phyloP scores from a whole-genome alignment of 352 stramenopile species.

The Phytophthora hybrid region DNA sequence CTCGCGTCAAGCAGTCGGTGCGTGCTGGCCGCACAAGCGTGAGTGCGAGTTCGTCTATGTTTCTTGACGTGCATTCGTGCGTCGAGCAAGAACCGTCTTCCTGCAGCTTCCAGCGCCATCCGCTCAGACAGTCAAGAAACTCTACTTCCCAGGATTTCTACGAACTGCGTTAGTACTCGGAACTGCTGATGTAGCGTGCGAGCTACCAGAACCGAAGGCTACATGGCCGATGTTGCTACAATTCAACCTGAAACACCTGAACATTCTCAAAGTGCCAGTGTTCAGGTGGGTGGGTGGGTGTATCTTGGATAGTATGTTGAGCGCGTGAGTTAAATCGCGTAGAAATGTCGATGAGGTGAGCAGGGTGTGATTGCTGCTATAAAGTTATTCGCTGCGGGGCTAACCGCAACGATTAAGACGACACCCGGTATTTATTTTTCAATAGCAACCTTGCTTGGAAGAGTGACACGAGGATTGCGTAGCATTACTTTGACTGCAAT shows the following conservation, averaged over 20 bases:
- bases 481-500: too few relatives aligned
- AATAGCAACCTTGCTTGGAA: background rate
- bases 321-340: background rate
- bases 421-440: background rate
- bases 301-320: background rate
- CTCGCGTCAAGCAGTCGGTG: constrained; percentile 7
- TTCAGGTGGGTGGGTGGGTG: background rate
- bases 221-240: background rate
- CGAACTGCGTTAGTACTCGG: background rate
- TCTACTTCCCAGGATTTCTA: background rate
- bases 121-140: background rate
- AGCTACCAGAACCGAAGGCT: background rate
- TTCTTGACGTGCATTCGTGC: constrained; percentile 15
- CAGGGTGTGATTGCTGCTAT: background rate
- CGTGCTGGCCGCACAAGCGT: background rate
- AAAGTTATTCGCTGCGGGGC: background rate
- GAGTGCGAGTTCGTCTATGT: constrained; percentile 12
- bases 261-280: background rate
- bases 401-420: background rate
- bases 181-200: background rate
- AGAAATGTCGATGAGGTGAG: background rate
- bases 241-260: background rate
- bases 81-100: constrained; percentile 27
- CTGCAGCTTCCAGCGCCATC: constrained; percentile 10
- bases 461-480: too few relatives aligned